Conservation (phyloP, 2,329 filamentous ascomycete genomes). For the Penicillium hesseltinei region DNA sequence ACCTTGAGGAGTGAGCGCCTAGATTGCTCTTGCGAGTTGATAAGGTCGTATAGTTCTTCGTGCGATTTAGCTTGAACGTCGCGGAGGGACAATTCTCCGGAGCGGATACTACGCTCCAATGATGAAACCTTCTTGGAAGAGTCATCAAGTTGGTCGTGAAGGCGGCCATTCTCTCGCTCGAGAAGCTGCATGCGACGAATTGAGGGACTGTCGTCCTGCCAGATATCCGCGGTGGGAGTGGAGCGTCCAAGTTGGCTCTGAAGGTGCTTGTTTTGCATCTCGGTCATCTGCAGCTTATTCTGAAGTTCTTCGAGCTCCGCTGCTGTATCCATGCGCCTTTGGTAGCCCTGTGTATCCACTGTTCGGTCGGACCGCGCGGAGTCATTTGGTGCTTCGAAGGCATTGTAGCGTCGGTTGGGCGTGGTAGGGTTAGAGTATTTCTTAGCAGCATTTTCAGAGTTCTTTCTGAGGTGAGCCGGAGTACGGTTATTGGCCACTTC, state of each 20-base stretch:
- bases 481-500: slow-evolving; percentile 71
- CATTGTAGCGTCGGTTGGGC: slow-evolving; percentile 68
- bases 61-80: slow-evolving; percentile 92
- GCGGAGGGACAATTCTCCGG: slow-evolving; percentile 81
- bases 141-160: slow-evolving; percentile 93
- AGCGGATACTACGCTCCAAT: slow-evolving; percentile 80
- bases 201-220: slow-evolving; percentile 74
- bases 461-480: slow-evolving; percentile 66
- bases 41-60: slow-evolving; percentile 86
- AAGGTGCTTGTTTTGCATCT: slow-evolving; percentile 93
- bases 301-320: slow-evolving; percentile 88
- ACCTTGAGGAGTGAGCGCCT: slow-evolving; percentile 76
- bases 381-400: slow-evolving; percentile 64
- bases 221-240: slow-evolving; percentile 60
- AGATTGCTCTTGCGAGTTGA: slow-evolving; percentile 90
- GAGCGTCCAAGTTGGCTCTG: slow-evolving; percentile 78
- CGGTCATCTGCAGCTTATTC: slow-evolving; percentile 86
- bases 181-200: slow-evolving; percentile 81
- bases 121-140: slow-evolving; percentile 88
- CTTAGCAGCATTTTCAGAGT: slow-evolving; percentile 55
- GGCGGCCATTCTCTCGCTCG: slow-evolving; percentile 83
- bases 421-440: slow-evolving; percentile 74
- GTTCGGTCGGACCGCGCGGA: slow-evolving; percentile 83
- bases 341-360: slow-evolving; percentile 77
- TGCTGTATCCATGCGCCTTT: slow-evolving; percentile 86